These are phyloP conservation scores for Cinchona pubescens DNA, from an alignment of 257 asterid genomes.

Conservation along the genomic window DNA sequence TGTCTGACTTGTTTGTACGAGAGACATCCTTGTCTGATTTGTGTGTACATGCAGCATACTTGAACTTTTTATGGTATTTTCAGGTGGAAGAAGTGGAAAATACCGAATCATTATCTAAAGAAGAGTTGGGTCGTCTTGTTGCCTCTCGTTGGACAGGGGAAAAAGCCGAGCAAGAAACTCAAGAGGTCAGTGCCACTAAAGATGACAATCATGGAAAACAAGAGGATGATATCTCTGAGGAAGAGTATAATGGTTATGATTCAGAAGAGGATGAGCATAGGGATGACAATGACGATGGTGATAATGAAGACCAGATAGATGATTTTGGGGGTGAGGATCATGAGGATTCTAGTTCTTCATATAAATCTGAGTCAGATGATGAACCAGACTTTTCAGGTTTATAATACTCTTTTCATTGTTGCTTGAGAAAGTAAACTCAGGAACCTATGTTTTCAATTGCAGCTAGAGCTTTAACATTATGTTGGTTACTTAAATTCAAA, in stretches of 20 bases:
- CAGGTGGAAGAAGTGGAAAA: conserved; percentile 55
- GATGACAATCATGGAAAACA: conserved; percentile 42
- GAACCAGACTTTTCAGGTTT: conserved; percentile 72
- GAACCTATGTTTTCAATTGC: conserved; percentile 2
- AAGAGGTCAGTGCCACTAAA: conserved; percentile 41
- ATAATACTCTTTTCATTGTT: conserved; percentile 22
- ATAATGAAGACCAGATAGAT: conserved; percentile 53
- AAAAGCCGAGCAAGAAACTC: conserved; percentile 48
- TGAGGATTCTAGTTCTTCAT: conserved; percentile 59
- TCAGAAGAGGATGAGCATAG: conserved; percentile 66
- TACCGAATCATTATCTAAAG: conserved; percentile 70
- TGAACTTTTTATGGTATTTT: conserved; percentile 17
- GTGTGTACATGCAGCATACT: neutral
- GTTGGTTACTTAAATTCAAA: conserved; percentile 23
- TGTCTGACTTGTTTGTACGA: neutral
- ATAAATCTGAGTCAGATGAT: conserved; percentile 65
- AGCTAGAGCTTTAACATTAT: conserved; percentile 13
- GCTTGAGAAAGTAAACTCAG: neutral
- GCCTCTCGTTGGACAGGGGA: conserved; percentile 97
- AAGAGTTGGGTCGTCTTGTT: conserved; percentile 87
- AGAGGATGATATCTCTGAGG: conserved; percentile 52
- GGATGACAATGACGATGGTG: conserved; percentile 64
- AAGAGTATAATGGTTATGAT: conserved; percentile 57
- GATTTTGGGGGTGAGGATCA: conserved; percentile 55
- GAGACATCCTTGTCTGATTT: neutral